Evolutionary conservation across 2,329 filamentous ascomycete species (phyloP).

Genomic region (Fusarium robinianum): DNA sequence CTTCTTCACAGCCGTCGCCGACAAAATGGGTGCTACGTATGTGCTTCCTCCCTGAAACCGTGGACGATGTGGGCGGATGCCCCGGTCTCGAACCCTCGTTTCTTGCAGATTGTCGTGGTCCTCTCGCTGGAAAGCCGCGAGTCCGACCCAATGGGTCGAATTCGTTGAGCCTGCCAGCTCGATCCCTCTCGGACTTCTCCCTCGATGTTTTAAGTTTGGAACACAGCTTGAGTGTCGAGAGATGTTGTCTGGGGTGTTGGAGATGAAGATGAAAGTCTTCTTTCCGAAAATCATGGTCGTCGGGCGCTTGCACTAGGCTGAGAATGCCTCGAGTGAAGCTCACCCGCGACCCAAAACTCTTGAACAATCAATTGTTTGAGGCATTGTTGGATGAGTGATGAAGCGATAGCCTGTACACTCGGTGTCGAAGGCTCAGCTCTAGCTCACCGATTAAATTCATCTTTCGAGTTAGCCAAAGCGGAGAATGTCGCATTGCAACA

Average conservation of each 20-base stretch:
- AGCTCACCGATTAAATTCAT: conserved; percentile 81
- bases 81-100: conserved; percentile 53
- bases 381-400: conserved; percentile 76
- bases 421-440: conserved; percentile 8
- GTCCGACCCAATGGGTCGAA: too few relatives aligned
- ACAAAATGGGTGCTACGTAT: conserved; percentile 59
- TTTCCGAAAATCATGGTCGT: conserved; percentile 77
- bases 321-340: conserved; percentile 32
- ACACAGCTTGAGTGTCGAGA: conserved; percentile 58
- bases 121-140: conserved; percentile 70
- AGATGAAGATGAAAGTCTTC: conserved; percentile 71
- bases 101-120: conserved; percentile 81
- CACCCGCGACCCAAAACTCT: conserved; percentile 45
- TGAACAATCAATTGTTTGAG: conserved; percentile 53
- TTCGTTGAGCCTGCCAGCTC: conserved; percentile 66
- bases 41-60: conserved; percentile 47
- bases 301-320: conserved; percentile 31
- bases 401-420: neutral
- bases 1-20: conserved; percentile 45
- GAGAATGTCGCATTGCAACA: conserved; percentile 93
- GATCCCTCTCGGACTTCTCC: conserved; percentile 71
- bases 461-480: conserved; percentile 80
- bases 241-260: conserved; percentile 74
- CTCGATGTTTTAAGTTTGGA: conserved; percentile 55
- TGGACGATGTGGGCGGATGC: conserved; percentile 43